Percentiles rank a stretch among this genome's conserved stretches.
Evolutionary conservation across 495 filamentous ascomycete genomes (phyloP).

Genomic region (Neurospora sublineolata): DNA sequence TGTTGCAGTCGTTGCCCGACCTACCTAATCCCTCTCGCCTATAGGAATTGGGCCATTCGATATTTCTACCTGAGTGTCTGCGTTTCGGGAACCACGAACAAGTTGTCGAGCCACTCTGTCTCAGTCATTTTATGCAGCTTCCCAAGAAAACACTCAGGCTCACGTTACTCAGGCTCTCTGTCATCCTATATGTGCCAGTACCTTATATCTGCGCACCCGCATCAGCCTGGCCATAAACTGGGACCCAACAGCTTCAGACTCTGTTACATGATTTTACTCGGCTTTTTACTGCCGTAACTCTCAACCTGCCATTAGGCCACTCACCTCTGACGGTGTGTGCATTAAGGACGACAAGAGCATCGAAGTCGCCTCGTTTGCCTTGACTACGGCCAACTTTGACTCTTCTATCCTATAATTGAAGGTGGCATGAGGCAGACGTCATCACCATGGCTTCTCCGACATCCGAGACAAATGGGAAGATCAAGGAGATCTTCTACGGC

Average conservation of each 20-base stretch:
- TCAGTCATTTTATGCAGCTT: neutral
- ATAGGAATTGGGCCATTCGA: neutral
- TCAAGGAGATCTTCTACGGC: conserved; percentile 54
- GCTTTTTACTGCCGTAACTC: neutral
- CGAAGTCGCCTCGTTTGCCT: neutral
- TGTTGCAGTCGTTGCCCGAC: neutral
- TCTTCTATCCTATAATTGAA: neutral
- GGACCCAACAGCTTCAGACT: neutral
- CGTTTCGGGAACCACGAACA: neutral
- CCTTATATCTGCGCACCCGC: neutral
- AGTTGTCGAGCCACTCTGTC: neutral
- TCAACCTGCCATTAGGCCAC: neutral
- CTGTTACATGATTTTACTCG: neutral
- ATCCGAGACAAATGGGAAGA: conserved; percentile 6
- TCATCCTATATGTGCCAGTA: neutral
- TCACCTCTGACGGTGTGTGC: neutral
- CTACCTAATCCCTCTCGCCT: neutral
- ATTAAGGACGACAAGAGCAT: neutral
- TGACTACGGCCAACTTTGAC: neutral
- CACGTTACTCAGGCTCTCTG: neutral
- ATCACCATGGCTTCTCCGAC: conserved; percentile 14
- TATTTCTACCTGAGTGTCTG: neutral
- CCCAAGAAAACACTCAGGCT: neutral
- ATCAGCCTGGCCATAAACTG: neutral
- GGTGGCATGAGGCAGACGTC: neutral